Percentiles rank a stretch among this genome's conserved stretches.
Conservation (phyloP, 1,139 yeast genomes). For the Geotrichum candidum region DNA sequence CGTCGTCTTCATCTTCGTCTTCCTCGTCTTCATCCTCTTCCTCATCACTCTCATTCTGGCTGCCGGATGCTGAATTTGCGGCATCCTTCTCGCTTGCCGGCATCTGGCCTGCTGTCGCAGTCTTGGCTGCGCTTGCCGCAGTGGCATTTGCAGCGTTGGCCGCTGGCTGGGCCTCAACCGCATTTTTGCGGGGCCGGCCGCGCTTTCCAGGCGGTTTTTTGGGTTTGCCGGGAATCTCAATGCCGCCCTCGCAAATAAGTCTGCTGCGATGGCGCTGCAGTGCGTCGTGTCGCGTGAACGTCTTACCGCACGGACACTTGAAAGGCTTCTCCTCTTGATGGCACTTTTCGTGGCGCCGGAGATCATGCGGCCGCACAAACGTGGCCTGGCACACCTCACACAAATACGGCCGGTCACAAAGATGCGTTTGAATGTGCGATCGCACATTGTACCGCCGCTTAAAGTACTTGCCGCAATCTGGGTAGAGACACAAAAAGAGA, state of each 20-base stretch:
- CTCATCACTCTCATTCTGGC: background rate
- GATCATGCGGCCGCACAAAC: constrained; percentile 87
- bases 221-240: constrained; percentile 38
- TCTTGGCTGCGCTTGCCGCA: background rate
- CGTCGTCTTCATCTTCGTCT: constrained; percentile 4
- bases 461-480: constrained; percentile 77
- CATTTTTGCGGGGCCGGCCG: constrained; percentile 30
- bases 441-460: constrained; percentile 90
- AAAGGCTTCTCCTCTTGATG: constrained; percentile 67
- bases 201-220: constrained; percentile 30
- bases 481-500: constrained; percentile 64
- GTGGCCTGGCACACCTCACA: constrained; percentile 57
- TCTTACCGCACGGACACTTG: constrained; percentile 86
- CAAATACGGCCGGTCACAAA: constrained; percentile 81
- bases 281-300: constrained; percentile 86
- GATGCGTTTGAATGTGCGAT: constrained; percentile 94
- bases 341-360: constrained; percentile 82
- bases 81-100: background rate
- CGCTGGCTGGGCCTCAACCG: constrained; percentile 1
- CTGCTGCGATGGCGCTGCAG: constrained; percentile 73
- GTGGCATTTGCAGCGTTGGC: constrained; percentile 4
- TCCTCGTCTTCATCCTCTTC: constrained; percentile 3
- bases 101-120: background rate
- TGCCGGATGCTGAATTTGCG: background rate
- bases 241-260: constrained; percentile 72